These are phyloP conservation scores for Aurinia saxatilis DNA, from an alignment of 345 rosid species.

Conservation along the genomic window DNA sequence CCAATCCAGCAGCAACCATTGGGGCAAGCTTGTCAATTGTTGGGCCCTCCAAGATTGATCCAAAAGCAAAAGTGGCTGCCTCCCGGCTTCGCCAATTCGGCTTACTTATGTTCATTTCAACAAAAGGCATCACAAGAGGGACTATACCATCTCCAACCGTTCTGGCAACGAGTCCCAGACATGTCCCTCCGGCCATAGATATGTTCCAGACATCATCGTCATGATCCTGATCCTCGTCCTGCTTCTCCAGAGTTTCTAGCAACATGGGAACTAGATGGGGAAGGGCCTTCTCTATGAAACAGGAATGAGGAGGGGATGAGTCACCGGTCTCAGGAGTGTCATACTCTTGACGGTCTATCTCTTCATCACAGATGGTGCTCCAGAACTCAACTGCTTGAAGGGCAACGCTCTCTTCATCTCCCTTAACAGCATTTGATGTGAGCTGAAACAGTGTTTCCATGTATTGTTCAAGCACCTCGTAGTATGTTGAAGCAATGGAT, in stretches of 20 bases:
- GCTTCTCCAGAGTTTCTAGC: slow-evolving; percentile 82
- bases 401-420: slow-evolving; percentile 82
- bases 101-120: slow-evolving; percentile 62
- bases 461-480: slow-evolving; percentile 78
- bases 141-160: slow-evolving; percentile 88
- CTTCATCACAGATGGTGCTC: slow-evolving; percentile 98
- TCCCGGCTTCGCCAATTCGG: slow-evolving; percentile 84
- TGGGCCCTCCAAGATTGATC: slow-evolving; percentile 93
- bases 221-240: slow-evolving; percentile 93
- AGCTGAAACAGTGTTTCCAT: slow-evolving; percentile 81
- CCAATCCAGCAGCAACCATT: slow-evolving; percentile 67
- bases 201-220: slow-evolving; percentile 83
- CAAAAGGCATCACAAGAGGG: slow-evolving; percentile 91
- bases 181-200: slow-evolving; percentile 98
- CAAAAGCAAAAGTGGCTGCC: slow-evolving; percentile 94
- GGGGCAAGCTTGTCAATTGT: slow-evolving; percentile 67
- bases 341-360: slow-evolving; percentile 85
- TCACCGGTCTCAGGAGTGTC: slow-evolving; percentile 56
- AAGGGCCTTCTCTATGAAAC: slow-evolving; percentile 77
- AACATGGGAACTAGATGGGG: slow-evolving; percentile 68
- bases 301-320: slow-evolving; percentile 55
- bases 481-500: slow-evolving; percentile 83
- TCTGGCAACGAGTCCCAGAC: slow-evolving; percentile 90
- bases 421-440: slow-evolving; percentile 81
- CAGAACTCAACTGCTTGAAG: slow-evolving; percentile 96